phyloP scores from a whole-genome alignment of 2,329 filamentous ascomycete genomes.

The Paecilomyces sp. region DNA sequence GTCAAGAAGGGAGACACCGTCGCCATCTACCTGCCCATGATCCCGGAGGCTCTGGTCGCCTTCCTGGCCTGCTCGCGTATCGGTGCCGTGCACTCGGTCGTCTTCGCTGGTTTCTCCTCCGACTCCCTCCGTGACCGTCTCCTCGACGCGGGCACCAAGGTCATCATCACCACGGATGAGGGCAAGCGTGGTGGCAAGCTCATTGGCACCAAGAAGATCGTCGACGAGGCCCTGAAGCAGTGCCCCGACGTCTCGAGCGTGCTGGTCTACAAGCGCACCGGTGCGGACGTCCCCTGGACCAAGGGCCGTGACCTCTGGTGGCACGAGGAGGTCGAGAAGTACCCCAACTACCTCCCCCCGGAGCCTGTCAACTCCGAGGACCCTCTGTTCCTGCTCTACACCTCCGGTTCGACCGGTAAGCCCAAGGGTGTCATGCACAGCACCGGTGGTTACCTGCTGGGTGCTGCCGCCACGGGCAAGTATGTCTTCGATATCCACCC shows the following conservation, averaged over 20 bases:
- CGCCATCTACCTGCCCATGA: conserved; percentile 97
- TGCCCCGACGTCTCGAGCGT: conserved; percentile 81
- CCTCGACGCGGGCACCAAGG: conserved; percentile 79
- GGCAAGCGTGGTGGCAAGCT: conserved; percentile 96
- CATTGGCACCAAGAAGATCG: conserved; percentile 98
- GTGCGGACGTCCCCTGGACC: conserved; percentile 86
- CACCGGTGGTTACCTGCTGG: conserved; percentile 89
- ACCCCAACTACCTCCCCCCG: conserved; percentile 83
- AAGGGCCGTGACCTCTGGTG: conserved; percentile 89
- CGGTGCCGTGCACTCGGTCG: conserved; percentile 91
- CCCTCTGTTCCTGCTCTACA: conserved; percentile 95
- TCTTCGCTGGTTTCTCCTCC: conserved; percentile 95
- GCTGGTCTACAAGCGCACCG: conserved; percentile 92
- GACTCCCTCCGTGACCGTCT: conserved; percentile 95
- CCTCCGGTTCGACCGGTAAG: conserved; percentile 95
- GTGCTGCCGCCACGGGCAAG: conserved; percentile 88
- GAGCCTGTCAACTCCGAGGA: conserved; percentile 90
- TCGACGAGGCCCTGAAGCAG: conserved; percentile 94
- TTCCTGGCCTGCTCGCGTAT: conserved; percentile 89
- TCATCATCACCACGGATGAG: conserved; percentile 95
- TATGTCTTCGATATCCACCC: conserved; percentile 98
- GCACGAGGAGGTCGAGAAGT: conserved; percentile 98
- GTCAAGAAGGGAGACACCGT: conserved; percentile 97
- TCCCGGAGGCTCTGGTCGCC: conserved; percentile 87
- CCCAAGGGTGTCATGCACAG: conserved; percentile 99